Evolutionary conservation across 176 grass and related monocot genomes (phyloP), one percentile per base, ranked within the genome.

Genomic region (Tillandsia leiboldiana): DNA sequence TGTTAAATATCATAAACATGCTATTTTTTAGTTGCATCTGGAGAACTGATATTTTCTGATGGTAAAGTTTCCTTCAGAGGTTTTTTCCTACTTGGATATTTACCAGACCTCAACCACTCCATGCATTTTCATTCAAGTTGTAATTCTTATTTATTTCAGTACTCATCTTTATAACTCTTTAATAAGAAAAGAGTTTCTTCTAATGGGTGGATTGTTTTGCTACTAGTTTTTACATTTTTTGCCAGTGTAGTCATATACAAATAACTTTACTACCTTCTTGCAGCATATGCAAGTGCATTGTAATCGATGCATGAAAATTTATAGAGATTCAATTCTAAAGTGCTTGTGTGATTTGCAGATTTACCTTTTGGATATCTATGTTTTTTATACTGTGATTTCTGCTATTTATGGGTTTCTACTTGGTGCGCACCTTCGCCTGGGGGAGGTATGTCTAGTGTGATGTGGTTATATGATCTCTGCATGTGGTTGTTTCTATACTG

Each of bases 281-380:
- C 33, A 42, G 33, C 33, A 42, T 42, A 42, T 42, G 33, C 33
- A 42, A 6, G 33, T 7, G 33, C 33, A 42, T 42, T 6, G 33
- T 42, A 42, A 42, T 7, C 6, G 33, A 5, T 42, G 7, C 3
- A 42, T 42, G 33, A 8, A 42, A 42, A 3, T 42, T 42, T 42
- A 42, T 42, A 42, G 33, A 42, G 33, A 42, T 42, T 42, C 33
- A 42, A 42, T 8, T 42, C 33, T 42, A 42, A 42, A 42, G 33
- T 42, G 33, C 33, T 42, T 7, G 33, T 14, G 15, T 22, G 56
- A 9, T 10, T 61, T 82, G 78, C 83, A 96, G 92, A 96, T 96
- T 65, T 96, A 96, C 64, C 92, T 96, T 84, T 72, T 96, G 83
- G 92, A 91, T 67, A 91, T 96, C 64, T 72, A 96, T 75, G 84